Base-by-base conservation (phyloP, 148 eudicot species). In the Silene latifolia region DNA sequence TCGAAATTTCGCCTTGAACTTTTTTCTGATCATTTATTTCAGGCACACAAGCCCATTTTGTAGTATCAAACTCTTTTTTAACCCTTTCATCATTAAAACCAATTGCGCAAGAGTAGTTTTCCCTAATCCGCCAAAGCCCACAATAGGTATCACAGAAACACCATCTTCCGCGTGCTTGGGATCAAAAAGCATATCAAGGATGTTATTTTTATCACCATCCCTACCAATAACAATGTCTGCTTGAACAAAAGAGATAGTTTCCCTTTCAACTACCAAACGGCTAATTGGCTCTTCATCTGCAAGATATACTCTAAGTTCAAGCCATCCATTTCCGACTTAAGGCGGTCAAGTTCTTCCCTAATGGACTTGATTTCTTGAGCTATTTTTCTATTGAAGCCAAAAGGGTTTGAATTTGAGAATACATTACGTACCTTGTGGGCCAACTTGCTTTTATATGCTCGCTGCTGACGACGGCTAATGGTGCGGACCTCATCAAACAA, bases 51-150 rank as follows among this genome's bases (percentile, higher is more conserved):
- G 29, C 72, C 72, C 78, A 75, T 54, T 35, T 66, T 1, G 27
- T 6, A 18, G 54, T 19, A 19, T 75, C 64, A 35, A 54, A 75
- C 8, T 66, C 54, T 0, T 66, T 35, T 19, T 54, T 0, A 54
- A 75, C 72, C 18, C 72, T 54, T n/a, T 19, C 63, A 54, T 75
- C 72, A 54, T 54, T 75, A 23, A 53, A 29, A 75, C 54, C 72
- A 75, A 54, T 15, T 75, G 78, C 32, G 78, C 72, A 29, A 74
- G 70, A 48, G 70, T 53, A 2, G 29, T 27, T 27, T 27, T 27
- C 29, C 29, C 29, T 1, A 27, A 27, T 1, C 29, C 29, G 29
- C 29, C 29, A 27, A 27, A 27, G 2, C 29, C 29, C 29, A 27
- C 29, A 27, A 27, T 27, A 27, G 29, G 29, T 27, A 27, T 27